Conservation (phyloP, 371 early-diverging fungal genomes). For the Dinochytrium kinnereticum region DNA sequence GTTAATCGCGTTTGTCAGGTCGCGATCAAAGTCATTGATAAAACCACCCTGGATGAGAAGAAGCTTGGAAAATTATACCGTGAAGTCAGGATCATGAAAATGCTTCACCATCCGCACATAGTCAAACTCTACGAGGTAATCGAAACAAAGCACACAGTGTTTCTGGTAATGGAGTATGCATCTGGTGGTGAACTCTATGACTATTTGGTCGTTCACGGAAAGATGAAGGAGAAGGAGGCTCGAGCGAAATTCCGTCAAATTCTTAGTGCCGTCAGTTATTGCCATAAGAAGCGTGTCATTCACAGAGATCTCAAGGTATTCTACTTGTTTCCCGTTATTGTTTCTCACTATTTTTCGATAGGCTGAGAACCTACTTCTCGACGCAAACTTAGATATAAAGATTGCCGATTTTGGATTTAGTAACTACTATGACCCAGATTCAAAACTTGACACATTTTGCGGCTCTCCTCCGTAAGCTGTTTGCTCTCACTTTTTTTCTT, state of each 20-base stretch:
- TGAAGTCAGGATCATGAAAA: conserved; percentile 63
- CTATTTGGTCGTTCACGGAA: conserved; percentile 52
- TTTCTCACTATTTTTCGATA: conserved; percentile 27
- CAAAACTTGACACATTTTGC: conserved; percentile 72
- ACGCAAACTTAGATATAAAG: conserved; percentile 63
- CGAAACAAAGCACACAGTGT: conserved; percentile 53
- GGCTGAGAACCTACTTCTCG: conserved; percentile 70
- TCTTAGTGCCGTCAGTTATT: conserved; percentile 79
- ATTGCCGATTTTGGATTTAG: conserved; percentile 79
- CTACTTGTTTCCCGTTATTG: background rate
- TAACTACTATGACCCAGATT: conserved; percentile 71
- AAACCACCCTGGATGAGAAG: conserved; percentile 56
- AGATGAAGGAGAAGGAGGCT: conserved; percentile 54
- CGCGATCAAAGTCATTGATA: conserved; percentile 62
- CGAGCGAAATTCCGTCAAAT: conserved; percentile 70
- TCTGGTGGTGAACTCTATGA: conserved; percentile 63
- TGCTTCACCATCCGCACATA: conserved; percentile 64
- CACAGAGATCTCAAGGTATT: conserved; percentile 76
- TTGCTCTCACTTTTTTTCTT: background rate
- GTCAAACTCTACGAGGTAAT: conserved; percentile 59
- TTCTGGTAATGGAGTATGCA: conserved; percentile 65
- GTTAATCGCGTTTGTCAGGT: conserved; percentile 62
- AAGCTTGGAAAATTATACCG: conserved; percentile 64
- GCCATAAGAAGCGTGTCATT: conserved; percentile 66
- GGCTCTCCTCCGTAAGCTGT: conserved; percentile 63